Percentiles rank a stretch among this genome's conserved stretches.
Evolutionary conservation across 1,284 basidiomycete species (phyloP).

Genomic region (Mycena citricolor): DNA sequence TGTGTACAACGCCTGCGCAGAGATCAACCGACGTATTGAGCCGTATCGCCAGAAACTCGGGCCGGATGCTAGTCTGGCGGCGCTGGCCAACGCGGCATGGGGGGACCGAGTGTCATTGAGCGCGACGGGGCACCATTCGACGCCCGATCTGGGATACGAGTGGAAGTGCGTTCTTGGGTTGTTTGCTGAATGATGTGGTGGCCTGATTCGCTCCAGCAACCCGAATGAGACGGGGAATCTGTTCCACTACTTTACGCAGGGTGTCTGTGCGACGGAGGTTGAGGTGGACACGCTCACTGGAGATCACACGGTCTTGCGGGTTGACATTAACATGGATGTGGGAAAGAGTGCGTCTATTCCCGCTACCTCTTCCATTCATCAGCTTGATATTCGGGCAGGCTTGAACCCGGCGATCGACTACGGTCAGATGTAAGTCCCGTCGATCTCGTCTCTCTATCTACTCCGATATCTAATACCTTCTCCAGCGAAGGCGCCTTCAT

Average conservation of each 20-base stretch:
- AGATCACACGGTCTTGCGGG: slow-evolving; percentile 21
- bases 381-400: too few species aligned
- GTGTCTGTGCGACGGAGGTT: slow-evolving; percentile 21
- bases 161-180: slow-evolving; percentile 19
- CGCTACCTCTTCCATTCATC: too few species aligned
- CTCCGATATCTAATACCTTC: neutral
- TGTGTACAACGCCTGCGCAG: slow-evolving; percentile 23
- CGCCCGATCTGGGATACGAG: slow-evolving; percentile 16
- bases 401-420: slow-evolving; percentile 23
- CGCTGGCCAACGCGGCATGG: slow-evolving; percentile 21
- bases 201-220: slow-evolving; percentile 12
- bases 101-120: slow-evolving; percentile 21
- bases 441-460: neutral
- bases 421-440: slow-evolving; percentile 15
- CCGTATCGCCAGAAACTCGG: slow-evolving; percentile 21
- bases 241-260: slow-evolving; percentile 24
- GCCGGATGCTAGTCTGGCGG: slow-evolving; percentile 17
- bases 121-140: slow-evolving; percentile 16
- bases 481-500: slow-evolving; percentile 21
- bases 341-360: too few species aligned
- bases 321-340: slow-evolving; percentile 22
- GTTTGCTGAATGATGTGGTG: too few species aligned
- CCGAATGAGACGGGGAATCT: slow-evolving; percentile 22
- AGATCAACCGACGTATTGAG: slow-evolving; percentile 22
- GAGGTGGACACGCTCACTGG: slow-evolving; percentile 23